Conservation (phyloP, 352 stramenopile genomes). For the Pythium myriotylum region DNA sequence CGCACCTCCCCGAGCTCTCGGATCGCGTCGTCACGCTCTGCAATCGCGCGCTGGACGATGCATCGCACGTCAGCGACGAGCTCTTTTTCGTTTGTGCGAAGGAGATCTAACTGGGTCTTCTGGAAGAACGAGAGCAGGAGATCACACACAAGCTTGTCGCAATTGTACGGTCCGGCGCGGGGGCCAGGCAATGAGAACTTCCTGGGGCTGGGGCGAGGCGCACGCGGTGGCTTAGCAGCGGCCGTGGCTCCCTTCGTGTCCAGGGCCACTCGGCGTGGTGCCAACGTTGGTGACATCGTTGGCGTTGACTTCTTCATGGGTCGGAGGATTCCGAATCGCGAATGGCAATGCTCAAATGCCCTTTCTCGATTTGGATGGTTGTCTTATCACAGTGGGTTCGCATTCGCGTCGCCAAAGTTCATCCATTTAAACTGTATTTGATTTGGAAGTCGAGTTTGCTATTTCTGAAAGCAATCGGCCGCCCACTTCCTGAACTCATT, state of each 20-base stretch:
- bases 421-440: background rate
- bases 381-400: no score
- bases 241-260: no score
- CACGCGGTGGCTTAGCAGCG: no score
- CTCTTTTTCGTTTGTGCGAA: conserved; percentile 1
- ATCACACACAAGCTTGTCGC: conserved; percentile 2
- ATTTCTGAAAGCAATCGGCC: background rate
- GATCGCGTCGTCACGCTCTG: conserved; percentile 11
- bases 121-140: conserved; percentile 12
- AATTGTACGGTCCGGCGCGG: background rate
- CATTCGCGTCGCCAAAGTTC: background rate
- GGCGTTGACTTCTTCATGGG: no score
- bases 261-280: no score
- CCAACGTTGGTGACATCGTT: no score
- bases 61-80: conserved; percentile 4
- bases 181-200: no score
- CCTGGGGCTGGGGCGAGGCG: no score
- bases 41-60: conserved; percentile 1
- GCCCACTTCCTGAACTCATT: no score
- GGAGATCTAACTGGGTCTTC: background rate
- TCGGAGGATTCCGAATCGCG: no score
- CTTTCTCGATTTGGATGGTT: no score
- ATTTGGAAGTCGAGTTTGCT: conserved; percentile 2
- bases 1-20: conserved; percentile 1
- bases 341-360: no score